phyloP scores from a whole-genome alignment of 305 asterid species.

The Withania somnifera region DNA sequence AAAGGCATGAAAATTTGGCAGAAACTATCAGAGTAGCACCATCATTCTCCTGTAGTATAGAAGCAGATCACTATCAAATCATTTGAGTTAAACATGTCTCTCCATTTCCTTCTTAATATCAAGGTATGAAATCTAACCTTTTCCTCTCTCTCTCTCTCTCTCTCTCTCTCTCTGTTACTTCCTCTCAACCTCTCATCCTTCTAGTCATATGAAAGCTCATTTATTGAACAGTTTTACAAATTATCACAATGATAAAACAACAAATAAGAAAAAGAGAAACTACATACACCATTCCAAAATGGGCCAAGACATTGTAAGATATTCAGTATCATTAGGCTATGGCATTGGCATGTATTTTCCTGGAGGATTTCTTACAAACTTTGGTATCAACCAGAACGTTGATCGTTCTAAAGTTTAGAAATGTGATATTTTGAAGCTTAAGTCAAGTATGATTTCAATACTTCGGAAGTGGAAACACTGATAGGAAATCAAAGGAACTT shows the following conservation, averaged over 20 bases:
- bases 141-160: not conserved
- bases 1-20: conserved; percentile 65
- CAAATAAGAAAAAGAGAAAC: not conserved
- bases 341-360: not conserved
- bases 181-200: not conserved
- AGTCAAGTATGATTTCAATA: not conserved
- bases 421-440: not conserved
- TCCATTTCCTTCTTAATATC: not conserved
- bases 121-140: not conserved
- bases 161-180: not conserved
- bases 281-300: not conserved
- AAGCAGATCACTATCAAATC: conserved; percentile 1
- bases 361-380: not conserved
- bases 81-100: not conserved
- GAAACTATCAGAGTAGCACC: conserved; percentile 75
- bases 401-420: not conserved
- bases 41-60: conserved; percentile 62
- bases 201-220: not conserved
- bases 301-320: not conserved
- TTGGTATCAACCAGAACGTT: not conserved
- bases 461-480: not conserved
- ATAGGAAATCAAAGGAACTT: not conserved
- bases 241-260: not conserved
- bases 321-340: not conserved
- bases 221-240: not conserved